Base-by-base conservation (phyloP, 192 early-diverging fungal genomes). In the Umbelopsis vinacea region DNA sequence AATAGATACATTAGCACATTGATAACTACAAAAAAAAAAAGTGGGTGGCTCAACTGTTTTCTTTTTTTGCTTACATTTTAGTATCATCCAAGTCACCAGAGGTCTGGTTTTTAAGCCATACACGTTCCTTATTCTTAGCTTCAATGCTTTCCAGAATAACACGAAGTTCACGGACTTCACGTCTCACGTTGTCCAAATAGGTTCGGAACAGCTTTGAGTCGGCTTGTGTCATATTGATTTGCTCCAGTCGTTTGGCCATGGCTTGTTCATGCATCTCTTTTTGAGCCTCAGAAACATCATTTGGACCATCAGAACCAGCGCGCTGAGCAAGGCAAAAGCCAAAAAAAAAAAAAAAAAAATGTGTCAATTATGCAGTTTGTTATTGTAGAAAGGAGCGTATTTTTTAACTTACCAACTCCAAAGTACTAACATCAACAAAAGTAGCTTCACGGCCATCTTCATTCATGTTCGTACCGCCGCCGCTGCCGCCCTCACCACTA, bases 1-100 rank as follows among this genome's bases (percentile, higher is more conserved):
- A 11, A 55, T 43, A 5, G 19, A 9, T 11, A 43, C 17, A 43
- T 29, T 29, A 29, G 29, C 1, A 29, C 1, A 35, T 1, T 22
- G 22, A 37, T 29, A 1, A 19, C 24, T 35, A 19, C 29, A 0
- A 26, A 35, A 23, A 43, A 43, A 12, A 11, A n/a, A n/a, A n/a
- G n/a, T n/a, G n/a, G 40, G 40, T 17, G 22, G 60, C 15, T 22
- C 8, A 38, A 21, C 14, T 6, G 14, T 26, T n/a, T n/a, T n/a
- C n/a, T n/a, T n/a, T n/a, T n/a, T n/a, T n/a, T 23, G 70, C 82
- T 57, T 84, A 82, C 77, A 95, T 78, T 68, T 91, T 94, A 0
- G 87, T 88, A 71, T 94, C 93, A 66, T 94, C 93, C 55, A 94
- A 67, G 68, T 94, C 93, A 23, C 93, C 93, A 17, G 90, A 88